Conservation (phyloP, 2,329 filamentous ascomycete species). For the Paraconiothyrium sp. region DNA sequence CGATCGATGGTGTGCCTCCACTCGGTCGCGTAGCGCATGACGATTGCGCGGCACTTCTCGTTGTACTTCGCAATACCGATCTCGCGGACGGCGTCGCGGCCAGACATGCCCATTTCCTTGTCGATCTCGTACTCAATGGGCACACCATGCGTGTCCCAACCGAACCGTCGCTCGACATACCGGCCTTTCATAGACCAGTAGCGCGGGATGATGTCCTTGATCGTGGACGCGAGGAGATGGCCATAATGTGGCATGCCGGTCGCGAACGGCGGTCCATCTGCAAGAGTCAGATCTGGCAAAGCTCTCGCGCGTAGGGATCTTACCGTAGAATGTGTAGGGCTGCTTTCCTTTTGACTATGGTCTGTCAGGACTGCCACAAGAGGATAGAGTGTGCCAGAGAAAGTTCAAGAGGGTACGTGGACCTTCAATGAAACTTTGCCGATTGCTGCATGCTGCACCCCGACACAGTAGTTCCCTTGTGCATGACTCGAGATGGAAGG, state of each 20-base stretch:
- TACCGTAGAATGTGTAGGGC: slow-evolving; percentile 87
- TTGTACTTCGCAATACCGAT: slow-evolving; percentile 92
- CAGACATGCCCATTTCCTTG: slow-evolving; percentile 90
- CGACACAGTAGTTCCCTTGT: background rate
- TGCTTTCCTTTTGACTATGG: slow-evolving; percentile 74
- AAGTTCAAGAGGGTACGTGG: background rate
- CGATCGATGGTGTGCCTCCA: slow-evolving; percentile 90
- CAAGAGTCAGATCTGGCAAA: slow-evolving; percentile 4
- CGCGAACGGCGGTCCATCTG: slow-evolving; percentile 67
- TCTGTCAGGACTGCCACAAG: slow-evolving; percentile 20
- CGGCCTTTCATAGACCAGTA: slow-evolving; percentile 98
- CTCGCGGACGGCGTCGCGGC: slow-evolving; percentile 85
- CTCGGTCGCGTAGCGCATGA: slow-evolving; percentile 88
- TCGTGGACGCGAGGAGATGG: slow-evolving; percentile 88
- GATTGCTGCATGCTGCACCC: background rate
- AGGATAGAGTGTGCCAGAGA: background rate
- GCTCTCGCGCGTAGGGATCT: slow-evolving; percentile 62
- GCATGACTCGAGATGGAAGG: background rate
- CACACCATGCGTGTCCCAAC: slow-evolving; percentile 94
- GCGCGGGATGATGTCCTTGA: slow-evolving; percentile 95
- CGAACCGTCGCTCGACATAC: slow-evolving; percentile 90
- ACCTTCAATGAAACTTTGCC: background rate
- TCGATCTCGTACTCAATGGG: slow-evolving; percentile 98
- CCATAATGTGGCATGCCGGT: slow-evolving; percentile 73
- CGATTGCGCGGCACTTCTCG: slow-evolving; percentile 87